Evolutionary conservation across 768 basidiomycete genomes (phyloP), one percentile per base, ranked within the genome.

Genomic region (Daedaleopsis nitida): DNA sequence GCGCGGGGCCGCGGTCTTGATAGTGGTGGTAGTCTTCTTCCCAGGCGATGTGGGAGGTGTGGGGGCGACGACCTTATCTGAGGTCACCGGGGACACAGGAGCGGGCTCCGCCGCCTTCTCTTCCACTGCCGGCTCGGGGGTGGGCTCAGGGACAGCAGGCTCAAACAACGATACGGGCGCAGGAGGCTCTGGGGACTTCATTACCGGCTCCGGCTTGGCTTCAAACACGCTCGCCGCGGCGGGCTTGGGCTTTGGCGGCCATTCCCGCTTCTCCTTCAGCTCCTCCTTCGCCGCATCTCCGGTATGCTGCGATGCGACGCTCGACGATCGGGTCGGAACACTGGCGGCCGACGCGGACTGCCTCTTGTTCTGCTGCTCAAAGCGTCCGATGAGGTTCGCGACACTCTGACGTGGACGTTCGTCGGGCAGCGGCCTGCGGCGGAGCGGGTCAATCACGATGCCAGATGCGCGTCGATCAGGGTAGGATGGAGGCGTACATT

Each of bases 311-410:
- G 88, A 88, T 19, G 81, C 75, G 60, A 85, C 87, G 66, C 86
- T 91, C n/a, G 83, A 80, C 66, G 86, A 87, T 60, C 89, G 83
- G 16, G 84, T 79, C 27, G 81, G 70, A 17, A 65, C 54, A 32
- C 68, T 68, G 32, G 80, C 70, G 48, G 58, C 62, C 11, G 27
- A 32, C 27, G 76, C 66, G 5, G 85, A 75, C 66, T 84, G 82
- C 52, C 85, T 84, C 72, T 91, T 93, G 58, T 81, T 86, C 76
- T 91, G 87, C 67, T 84, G 89, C 74, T 94, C 92, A 66, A 94
- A 94, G 60, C 89, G 84, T 54, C 92, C 92, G 69, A 94, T 94
- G 76, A 94, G 87, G 72, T 93, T 94, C 65, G 92, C 92, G 51
- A 94, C 92, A 68, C 88, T 91, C 72, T 84, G 85, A 61, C 92